Evolutionary conservation across 495 filamentous ascomycete genomes (phyloP), one percentile per base, ranked within the genome.

Genomic region (Cryomyces minteri): DNA sequence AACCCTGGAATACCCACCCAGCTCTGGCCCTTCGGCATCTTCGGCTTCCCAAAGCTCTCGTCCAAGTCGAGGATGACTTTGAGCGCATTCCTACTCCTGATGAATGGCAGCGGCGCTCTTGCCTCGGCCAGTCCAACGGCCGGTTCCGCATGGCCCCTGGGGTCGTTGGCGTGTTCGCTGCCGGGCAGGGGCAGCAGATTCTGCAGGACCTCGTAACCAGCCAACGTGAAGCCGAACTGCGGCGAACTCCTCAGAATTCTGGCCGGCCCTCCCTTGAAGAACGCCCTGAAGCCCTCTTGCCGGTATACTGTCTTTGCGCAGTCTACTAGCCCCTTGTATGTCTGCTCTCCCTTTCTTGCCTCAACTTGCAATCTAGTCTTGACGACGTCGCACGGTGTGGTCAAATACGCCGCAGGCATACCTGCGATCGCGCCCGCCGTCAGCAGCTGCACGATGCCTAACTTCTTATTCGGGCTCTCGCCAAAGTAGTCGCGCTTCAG

Each of bases 351-450:
- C 66, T 95, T 95, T 45, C 90, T 78, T 6, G 90, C 88, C 60
- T 98, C 90, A 46, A 98, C 90, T 57, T 98, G 90, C 46, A 98
- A 69, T 58, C 90, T 82, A 6, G 90, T 98, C 69, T 98, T 98
- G 76, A 98, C 95, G 49, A 98, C 90, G 58, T 98, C 90, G 66
- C 82, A 95, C 4, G 90, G 90, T 4, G 90, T 98, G 25, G 90
- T 98, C 46, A 98, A 70, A 64, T 98, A 98, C 5, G 90, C 90
- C 2, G 90, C 88, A 10, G 90, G 90, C 92, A 98, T 98, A 67
- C 90, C 90, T 42, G 90, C 90, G 40, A 96, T 93, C 43, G 90
- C 90, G 64, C 92, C 90, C 7, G 90, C 85, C 2, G 84, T 88
- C 6, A 98, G 76, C 44, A 98, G 82, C 63, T 96, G 90, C 25